Evolutionary conservation across 495 filamentous ascomycete species (phyloP).

Genomic region (Aspergillus incahuasiensis): DNA sequence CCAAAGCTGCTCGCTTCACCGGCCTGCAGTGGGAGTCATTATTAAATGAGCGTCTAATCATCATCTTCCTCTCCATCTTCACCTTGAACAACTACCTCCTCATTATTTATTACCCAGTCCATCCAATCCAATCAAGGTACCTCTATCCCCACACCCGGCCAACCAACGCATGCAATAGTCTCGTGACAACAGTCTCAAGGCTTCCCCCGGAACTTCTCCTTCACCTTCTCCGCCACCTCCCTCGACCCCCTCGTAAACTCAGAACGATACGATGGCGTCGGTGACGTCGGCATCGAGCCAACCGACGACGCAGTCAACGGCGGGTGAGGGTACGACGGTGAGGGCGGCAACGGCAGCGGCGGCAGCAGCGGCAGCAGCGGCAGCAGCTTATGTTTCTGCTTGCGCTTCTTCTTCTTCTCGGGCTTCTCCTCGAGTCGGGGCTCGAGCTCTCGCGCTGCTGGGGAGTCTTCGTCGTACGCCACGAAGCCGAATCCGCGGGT

Average conservation of each 20-base stretch:
- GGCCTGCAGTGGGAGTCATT: background rate
- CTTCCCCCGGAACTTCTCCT: background rate
- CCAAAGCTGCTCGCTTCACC: background rate
- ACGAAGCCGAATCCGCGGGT: constrained; percentile 25
- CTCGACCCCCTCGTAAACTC: background rate
- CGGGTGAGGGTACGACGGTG: too few species aligned
- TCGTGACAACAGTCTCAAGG: background rate
- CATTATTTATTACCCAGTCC: background rate
- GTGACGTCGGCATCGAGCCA: background rate
- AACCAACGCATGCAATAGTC: too few species aligned
- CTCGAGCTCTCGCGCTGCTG: background rate
- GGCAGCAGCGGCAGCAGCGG: background rate
- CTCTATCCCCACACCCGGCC: background rate
- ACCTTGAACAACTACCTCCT: background rate
- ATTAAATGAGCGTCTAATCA: background rate
- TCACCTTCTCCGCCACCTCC: background rate
- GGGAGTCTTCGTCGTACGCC: constrained; percentile 16
- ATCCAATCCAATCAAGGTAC: background rate
- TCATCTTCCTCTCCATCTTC: background rate
- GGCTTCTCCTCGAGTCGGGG: background rate
- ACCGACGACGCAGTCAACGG: background rate
- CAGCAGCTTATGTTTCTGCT: background rate
- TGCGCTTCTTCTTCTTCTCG: background rate
- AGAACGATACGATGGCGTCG: background rate
- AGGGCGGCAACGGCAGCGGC: too few species aligned